phyloP scores from a whole-genome alignment of 345 rosid genomes.

The Trapa incisa region DNA sequence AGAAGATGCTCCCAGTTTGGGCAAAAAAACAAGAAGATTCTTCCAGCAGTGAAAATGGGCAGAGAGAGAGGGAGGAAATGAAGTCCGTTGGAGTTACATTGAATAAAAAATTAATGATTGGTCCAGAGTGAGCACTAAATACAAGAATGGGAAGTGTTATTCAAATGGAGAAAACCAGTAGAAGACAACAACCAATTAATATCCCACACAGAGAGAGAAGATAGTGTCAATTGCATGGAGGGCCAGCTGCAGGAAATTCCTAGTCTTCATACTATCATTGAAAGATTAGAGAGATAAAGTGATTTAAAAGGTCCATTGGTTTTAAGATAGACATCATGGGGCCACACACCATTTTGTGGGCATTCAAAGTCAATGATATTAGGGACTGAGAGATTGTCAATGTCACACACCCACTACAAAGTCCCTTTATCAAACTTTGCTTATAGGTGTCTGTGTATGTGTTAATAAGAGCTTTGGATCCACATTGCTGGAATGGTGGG shows the following conservation, averaged over 20 bases:
- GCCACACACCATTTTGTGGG: no score
- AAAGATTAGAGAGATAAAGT: no score
- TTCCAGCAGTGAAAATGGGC: no score
- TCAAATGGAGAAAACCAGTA: neutral
- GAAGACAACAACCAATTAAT: conserved; percentile 5
- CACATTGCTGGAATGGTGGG: neutral
- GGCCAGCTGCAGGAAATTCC: neutral
- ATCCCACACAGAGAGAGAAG: neutral
- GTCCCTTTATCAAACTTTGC: no score
- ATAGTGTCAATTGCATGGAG: neutral
- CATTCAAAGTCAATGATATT: neutral
- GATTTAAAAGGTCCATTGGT: no score
- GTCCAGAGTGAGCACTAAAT: neutral
- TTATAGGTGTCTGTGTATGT: no score
- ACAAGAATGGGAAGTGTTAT: neutral
- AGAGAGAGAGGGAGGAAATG: neutral
- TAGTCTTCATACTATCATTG: neutral
- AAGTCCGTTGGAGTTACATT: neutral
- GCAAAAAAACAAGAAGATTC: neutral
- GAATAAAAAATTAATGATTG: neutral
- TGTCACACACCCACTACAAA: no score
- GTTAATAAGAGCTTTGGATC: neutral
- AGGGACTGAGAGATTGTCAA: neutral
- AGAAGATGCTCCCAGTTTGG: neutral
- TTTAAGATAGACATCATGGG: no score